Evolutionary conservation across 1,284 basidiomycete genomes (phyloP), one percentile per base, ranked within the genome.

Genomic region (Sanghuangporus sanghuang): DNA sequence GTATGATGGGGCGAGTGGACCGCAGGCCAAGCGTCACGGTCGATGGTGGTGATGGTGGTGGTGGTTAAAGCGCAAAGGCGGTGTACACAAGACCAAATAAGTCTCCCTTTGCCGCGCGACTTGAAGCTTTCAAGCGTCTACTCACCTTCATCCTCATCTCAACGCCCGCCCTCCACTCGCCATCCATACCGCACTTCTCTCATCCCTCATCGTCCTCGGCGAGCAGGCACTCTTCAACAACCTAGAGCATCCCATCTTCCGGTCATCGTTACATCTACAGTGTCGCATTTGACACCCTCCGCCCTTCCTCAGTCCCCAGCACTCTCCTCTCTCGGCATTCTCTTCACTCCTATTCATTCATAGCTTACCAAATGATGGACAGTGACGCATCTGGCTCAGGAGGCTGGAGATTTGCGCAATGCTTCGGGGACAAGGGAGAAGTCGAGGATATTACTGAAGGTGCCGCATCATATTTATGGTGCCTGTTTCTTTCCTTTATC

Each of bases 401-500:
- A 70, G 90, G 90, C 73, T 99, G 97, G 97, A 90, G 96, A 72
- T 99, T 99, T 77, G 97, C 97, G 61, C 97, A 99, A 76, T 99
- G 97, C 80, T 99, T 99, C 76, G 97, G 97, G 71, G 95, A 98
- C 83, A 96, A 97, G 84, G 95, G 93, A 70, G 93, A 99, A 75
- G 96, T 99, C 36, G 97, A 99, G 75, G 97, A 99, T 77, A 99
- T 99, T 74, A 99, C 97, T 67, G 96, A 99, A 83, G 95, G 95
- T 95, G 14, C 53, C 40, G 36, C 42, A 57, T 62, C 32, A 54
- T 35, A 54, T 61, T 67, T 69, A 74, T 66, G 68, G 66, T 64
- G 59, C 66, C 53, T 50, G 62, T 57, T 62, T 56, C 46, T 65
- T 68, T 67, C 70, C 61, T 62, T 66, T 59, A 61, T 62, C 68